These are phyloP conservation scores for Calocybe indica DNA, from an alignment of 768 basidiomycete genomes.

Conservation along the genomic window DNA sequence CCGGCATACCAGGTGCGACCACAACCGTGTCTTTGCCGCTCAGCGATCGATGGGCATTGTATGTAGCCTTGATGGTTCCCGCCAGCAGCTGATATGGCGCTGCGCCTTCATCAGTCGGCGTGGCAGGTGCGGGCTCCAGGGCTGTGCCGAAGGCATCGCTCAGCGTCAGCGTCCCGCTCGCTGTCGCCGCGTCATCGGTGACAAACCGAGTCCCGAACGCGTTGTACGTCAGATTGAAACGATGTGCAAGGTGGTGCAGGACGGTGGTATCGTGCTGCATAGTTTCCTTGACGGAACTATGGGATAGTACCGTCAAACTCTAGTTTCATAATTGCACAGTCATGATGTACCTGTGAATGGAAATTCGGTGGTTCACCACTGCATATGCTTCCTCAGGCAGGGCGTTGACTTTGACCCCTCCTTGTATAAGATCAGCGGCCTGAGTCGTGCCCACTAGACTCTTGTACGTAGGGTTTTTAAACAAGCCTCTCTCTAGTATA, in stretches of 20 bases:
- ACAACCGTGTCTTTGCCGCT: conserved; percentile 29
- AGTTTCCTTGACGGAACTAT: conserved; percentile 37
- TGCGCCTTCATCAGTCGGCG: conserved; percentile 39
- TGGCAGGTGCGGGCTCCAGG: conserved; percentile 64
- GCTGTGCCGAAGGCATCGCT: conserved; percentile 42
- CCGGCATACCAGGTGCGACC: conserved; percentile 50
- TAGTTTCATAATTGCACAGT: too few species aligned
- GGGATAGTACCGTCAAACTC: too few species aligned
- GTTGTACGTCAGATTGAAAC: conserved; percentile 53
- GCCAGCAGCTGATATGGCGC: conserved; percentile 47
- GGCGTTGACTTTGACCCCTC: conserved; percentile 71
- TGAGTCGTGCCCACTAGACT: conserved; percentile 66
- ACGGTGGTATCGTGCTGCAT: conserved; percentile 39
- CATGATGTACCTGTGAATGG: conserved; percentile 43
- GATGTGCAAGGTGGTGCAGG: conserved; percentile 37
- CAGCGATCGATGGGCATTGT: conserved; percentile 40
- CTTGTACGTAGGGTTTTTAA: conserved; percentile 30
- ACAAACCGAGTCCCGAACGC: conserved; percentile 44
- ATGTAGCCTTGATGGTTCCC: conserved; percentile 61
- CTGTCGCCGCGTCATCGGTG: conserved; percentile 23
- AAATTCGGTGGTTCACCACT: conserved; percentile 68
- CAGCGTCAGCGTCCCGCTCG: conserved; percentile 43
- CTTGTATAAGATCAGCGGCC: conserved; percentile 64
- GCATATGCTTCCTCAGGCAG: conserved; percentile 71
- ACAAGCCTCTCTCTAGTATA: conserved; percentile 42